Evolutionary conservation across 768 basidiomycete genomes (phyloP).

Genomic region (Rhodotorula toruloides): DNA sequence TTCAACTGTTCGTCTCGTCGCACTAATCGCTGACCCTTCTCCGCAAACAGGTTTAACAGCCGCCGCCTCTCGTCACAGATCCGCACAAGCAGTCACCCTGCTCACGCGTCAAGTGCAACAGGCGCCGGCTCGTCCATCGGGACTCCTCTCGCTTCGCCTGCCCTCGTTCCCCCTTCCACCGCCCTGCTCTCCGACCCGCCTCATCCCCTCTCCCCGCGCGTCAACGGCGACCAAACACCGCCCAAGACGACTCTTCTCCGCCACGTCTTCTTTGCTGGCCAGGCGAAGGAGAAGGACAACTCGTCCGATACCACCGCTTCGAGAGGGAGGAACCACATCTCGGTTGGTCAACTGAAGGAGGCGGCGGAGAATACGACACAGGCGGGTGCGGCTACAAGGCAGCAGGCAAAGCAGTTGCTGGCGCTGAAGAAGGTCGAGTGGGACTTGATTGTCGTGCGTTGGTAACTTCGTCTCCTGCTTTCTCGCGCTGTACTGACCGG

Average conservation of each 20-base stretch:
- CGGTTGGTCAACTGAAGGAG: background rate
- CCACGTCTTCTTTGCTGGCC: slow-evolving; percentile 4
- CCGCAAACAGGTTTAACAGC: slow-evolving; percentile 3
- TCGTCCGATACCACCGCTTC: background rate
- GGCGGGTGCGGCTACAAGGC: background rate
- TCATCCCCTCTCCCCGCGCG: background rate
- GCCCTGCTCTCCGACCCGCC: background rate
- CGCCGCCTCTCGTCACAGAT: slow-evolving; percentile 6
- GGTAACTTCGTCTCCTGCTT: background rate
- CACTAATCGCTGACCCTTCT: background rate
- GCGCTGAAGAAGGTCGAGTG: slow-evolving; percentile 12
- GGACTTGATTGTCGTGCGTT: slow-evolving; percentile 13
- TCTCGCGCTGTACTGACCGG: background rate
- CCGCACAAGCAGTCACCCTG: background rate
- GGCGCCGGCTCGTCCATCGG: background rate
- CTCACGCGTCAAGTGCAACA: background rate
- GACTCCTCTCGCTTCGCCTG: background rate
- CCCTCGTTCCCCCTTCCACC: background rate
- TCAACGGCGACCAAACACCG: background rate
- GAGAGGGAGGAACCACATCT: background rate
- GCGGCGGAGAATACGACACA: slow-evolving; percentile 3
- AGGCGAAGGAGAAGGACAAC: background rate
- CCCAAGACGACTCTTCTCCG: background rate
- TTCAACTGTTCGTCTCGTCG: fast-evolving
- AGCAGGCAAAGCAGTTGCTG: slow-evolving; percentile 13